phyloP scores from a whole-genome alignment of 495 filamentous ascomycete genomes.

The Hypoxylon trugodes region DNA sequence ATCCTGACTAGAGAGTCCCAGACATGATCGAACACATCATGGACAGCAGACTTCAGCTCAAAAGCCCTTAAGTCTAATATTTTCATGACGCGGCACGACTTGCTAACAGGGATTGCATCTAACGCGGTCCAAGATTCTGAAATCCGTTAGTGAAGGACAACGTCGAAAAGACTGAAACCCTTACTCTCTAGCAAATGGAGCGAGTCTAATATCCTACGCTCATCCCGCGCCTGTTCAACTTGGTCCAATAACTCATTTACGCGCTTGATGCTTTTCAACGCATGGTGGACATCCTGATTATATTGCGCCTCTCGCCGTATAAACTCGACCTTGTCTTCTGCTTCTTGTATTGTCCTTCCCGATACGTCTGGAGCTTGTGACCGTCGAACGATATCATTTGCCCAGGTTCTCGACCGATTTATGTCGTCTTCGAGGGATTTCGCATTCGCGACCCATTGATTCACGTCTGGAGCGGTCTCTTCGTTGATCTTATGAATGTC shows the following conservation, averaged over 20 bases:
- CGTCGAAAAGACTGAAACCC: background rate
- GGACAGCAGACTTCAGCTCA: constrained; percentile 63
- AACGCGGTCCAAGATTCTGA: constrained; percentile 58
- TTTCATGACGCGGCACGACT: constrained; percentile 57
- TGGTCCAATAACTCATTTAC: constrained; percentile 61
- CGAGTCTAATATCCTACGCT: constrained; percentile 59
- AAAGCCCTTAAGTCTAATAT: constrained; percentile 58
- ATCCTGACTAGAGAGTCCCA: constrained; percentile 65
- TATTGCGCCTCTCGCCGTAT: constrained; percentile 79
- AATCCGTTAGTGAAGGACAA: background rate
- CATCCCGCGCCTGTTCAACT: constrained; percentile 58
- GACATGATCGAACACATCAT: constrained; percentile 64
- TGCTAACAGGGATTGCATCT: constrained; percentile 53
- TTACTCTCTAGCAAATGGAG: constrained; percentile 60
- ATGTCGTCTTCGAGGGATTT: constrained; percentile 86
- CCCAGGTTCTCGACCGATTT: constrained; percentile 71
- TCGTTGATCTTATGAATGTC: constrained; percentile 78
- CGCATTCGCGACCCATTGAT: constrained; percentile 84
- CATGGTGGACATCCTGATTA: constrained; percentile 70
- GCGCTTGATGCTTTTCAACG: constrained; percentile 66
- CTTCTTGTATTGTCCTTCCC: constrained; percentile 67
- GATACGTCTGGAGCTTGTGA: constrained; percentile 71
- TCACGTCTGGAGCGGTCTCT: constrained; percentile 77
- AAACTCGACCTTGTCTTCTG: constrained; percentile 72
- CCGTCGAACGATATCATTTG: constrained; percentile 76